Conservation (phyloP, 306 rosid genomes). For the Trichosanthes truncata region DNA sequence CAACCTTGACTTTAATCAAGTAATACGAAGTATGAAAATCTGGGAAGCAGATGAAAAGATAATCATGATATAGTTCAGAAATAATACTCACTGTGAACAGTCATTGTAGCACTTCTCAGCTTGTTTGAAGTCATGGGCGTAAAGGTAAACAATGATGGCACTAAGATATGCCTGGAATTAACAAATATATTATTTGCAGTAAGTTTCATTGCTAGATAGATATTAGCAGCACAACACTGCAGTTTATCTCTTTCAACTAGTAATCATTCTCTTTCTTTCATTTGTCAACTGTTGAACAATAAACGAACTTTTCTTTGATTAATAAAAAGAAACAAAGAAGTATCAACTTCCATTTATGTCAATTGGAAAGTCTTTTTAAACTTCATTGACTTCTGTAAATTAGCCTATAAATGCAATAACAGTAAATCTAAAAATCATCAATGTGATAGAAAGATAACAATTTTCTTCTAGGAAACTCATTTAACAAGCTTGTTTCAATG, state of each 20-base stretch:
- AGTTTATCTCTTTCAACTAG: not conserved
- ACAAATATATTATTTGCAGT: conserved; percentile 5
- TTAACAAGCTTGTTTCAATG: not conserved
- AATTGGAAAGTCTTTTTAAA: not conserved
- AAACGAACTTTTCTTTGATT: not conserved
- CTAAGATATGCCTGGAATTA: conserved; percentile 79
- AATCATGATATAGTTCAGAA: conserved; percentile 1
- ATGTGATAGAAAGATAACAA: not conserved
- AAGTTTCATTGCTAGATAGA: not conserved
- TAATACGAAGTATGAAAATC: not conserved
- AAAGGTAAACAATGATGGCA: conserved; percentile 73
- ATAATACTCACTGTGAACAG: conserved; percentile 70
- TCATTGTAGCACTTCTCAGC: conserved; percentile 94
- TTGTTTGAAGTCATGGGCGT: conserved; percentile 74
- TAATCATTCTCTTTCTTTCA: not conserved
- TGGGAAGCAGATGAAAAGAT: not conserved
- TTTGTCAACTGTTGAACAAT: not conserved
- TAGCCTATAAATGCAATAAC: not conserved
- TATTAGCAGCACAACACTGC: not conserved
- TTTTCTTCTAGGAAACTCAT: not conserved
- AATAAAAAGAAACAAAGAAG: not conserved
- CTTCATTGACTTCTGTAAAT: not conserved
- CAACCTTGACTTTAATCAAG: not conserved
- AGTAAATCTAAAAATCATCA: not conserved
- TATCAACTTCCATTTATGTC: not conserved